phyloP scores from a whole-genome alignment of 2,329 filamentous ascomycete species.

The Claviceps sp. region DNA sequence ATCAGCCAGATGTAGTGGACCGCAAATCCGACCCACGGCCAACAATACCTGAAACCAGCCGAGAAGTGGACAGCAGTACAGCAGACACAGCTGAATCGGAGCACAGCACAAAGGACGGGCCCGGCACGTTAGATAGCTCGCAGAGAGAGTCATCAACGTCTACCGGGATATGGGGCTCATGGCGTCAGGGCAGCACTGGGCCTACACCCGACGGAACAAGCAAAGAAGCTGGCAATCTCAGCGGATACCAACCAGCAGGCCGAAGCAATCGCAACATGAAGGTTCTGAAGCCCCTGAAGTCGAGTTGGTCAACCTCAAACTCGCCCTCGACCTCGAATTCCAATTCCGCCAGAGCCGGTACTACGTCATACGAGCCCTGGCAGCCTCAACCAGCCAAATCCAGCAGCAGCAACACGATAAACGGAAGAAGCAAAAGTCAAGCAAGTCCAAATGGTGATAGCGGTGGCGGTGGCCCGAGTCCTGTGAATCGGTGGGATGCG shows the following conservation, averaged over 20 bases:
- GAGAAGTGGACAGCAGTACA: slow-evolving; percentile 27
- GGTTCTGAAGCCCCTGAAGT: slow-evolving; percentile 68
- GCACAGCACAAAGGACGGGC: slow-evolving; percentile 15
- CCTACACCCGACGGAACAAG: slow-evolving; percentile 37
- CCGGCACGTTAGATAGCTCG: slow-evolving; percentile 12
- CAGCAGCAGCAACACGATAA: slow-evolving; percentile 18
- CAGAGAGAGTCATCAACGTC: slow-evolving; percentile 36
- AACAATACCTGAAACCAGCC: slow-evolving; percentile 29
- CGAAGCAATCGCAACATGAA: slow-evolving; percentile 66
- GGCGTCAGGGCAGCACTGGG: slow-evolving; percentile 45
- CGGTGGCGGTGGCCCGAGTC: slow-evolving; percentile 6
- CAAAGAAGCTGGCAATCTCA: slow-evolving; percentile 41
- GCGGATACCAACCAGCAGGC: slow-evolving; percentile 57
- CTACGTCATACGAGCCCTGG: slow-evolving; percentile 33
- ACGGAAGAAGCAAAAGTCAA: slow-evolving; percentile 43
- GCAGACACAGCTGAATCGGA: slow-evolving; percentile 12
- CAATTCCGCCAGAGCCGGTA: slow-evolving; percentile 33
- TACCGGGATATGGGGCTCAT: slow-evolving; percentile 54
- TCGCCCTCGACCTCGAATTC: slow-evolving; percentile 51
- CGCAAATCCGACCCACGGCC: slow-evolving; percentile 21
- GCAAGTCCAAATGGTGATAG: slow-evolving; percentile 17
- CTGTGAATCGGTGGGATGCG: slow-evolving; percentile 35
- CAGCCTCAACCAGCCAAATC: slow-evolving; percentile 27
- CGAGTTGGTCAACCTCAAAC: slow-evolving; percentile 13
- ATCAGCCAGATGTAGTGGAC: slow-evolving; percentile 20